phyloP scores from a whole-genome alignment of 106 monocot species.

The Amphibolis antarctica region DNA sequence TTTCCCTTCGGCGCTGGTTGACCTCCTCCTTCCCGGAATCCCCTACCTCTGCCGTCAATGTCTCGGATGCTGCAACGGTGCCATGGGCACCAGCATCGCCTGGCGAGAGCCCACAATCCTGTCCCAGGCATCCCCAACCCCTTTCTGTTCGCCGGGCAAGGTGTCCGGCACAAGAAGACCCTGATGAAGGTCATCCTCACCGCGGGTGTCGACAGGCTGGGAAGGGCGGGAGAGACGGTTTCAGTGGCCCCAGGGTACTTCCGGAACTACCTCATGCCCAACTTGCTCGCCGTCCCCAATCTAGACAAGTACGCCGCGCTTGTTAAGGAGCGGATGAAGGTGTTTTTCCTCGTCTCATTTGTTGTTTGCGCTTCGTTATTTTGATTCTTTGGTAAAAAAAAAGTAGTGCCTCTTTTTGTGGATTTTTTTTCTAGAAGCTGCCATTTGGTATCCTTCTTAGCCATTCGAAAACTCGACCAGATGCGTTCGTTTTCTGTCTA shows the following conservation, averaged over 20 bases:
- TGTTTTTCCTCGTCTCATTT: conserved; percentile 3
- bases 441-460: too few relatives aligned
- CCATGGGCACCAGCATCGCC: background rate
- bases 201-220: conserved; percentile 78
- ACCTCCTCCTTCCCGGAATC: background rate
- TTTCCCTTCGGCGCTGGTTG: background rate
- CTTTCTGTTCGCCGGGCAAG: conserved; percentile 49
- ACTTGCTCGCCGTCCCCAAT: conserved; percentile 85
- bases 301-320: conserved; percentile 62
- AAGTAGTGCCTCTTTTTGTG: too few relatives aligned
- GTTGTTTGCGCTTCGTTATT: too few relatives aligned
- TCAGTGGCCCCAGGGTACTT: conserved; percentile 89
- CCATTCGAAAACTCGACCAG: too few relatives aligned
- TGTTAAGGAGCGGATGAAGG: conserved; percentile 70
- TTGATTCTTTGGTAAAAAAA: too few relatives aligned
- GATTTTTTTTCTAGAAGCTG: too few relatives aligned
- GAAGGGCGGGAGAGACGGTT: conserved; percentile 80
- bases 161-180: conserved; percentile 61
- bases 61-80: conserved; percentile 7
- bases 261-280: conserved; percentile 93
- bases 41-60: background rate
- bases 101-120: background rate
- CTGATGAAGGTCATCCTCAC: conserved; percentile 87
- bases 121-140: conserved; percentile 39
- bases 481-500: too few relatives aligned